These are phyloP conservation scores for Ceriops decandra DNA, from an alignment of 345 rosid genomes.

Conservation along the genomic window DNA sequence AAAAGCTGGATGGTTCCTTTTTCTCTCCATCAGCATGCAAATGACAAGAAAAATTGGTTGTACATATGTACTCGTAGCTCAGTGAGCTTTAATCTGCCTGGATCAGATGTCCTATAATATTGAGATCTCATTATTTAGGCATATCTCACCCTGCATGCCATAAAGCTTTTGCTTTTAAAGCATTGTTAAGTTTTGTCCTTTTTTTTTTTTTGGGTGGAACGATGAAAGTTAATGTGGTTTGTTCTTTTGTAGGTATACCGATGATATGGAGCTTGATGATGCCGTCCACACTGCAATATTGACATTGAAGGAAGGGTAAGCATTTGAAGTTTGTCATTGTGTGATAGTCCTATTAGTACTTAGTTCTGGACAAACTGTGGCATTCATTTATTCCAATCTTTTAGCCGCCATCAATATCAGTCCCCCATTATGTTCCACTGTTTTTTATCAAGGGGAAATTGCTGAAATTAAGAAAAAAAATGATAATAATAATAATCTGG, in stretches of 20 bases:
- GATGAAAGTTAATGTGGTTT: not conserved
- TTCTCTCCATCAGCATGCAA: no score
- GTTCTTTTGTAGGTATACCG: slow-evolving; percentile 52
- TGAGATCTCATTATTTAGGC: not conserved
- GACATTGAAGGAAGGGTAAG: slow-evolving; percentile 93
- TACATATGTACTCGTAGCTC: no score
- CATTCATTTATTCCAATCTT: not conserved
- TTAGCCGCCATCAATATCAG: no score
- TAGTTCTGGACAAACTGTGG: not conserved
- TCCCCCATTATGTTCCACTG: no score
- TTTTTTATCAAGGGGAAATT: no score
- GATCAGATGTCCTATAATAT: not conserved
- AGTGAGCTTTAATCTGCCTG: no score
- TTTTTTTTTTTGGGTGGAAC: not conserved
- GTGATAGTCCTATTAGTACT: not conserved
- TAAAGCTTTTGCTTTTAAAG: not conserved
- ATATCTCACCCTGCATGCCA: no score
- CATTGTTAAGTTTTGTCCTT: not conserved
- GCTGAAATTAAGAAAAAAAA: no score
- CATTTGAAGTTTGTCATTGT: slow-evolving; percentile 1
- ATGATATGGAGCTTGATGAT: slow-evolving; percentile 99
- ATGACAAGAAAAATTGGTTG: no score
- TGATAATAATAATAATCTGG: no score
- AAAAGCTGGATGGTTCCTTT: no score
- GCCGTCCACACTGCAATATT: slow-evolving; percentile 95